Evolutionary conservation across 2,329 filamentous ascomycete genomes (phyloP).

Genomic region (Epichloe sylvatica): DNA sequence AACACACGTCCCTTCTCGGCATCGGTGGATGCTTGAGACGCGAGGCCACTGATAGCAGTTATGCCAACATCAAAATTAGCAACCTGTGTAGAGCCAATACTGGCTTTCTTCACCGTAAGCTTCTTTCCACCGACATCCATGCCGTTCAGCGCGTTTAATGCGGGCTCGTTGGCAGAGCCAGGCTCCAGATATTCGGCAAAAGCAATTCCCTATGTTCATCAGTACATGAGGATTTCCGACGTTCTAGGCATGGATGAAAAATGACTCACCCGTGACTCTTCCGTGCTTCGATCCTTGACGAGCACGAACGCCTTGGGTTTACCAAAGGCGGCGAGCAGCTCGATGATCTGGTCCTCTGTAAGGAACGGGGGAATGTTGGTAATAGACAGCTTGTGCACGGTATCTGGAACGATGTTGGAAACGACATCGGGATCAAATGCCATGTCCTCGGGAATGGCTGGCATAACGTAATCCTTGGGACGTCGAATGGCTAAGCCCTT

Average conservation of each 20-base stretch:
- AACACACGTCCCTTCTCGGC: conserved; percentile 72
- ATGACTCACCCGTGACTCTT: conserved; percentile 61
- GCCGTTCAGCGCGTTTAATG: conserved; percentile 78
- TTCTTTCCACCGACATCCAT: conserved; percentile 85
- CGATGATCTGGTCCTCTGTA: conserved; percentile 78
- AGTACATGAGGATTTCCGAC: conserved; percentile 15
- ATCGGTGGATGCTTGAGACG: conserved; percentile 69
- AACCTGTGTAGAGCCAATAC: conserved; percentile 87
- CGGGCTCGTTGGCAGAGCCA: conserved; percentile 56
- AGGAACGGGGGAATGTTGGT: conserved; percentile 80
- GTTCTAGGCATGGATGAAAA: neutral
- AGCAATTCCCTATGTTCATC: conserved; percentile 58
- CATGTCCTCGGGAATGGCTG: conserved; percentile 58
- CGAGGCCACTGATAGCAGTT: conserved; percentile 94
- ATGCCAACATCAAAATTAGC: conserved; percentile 88
- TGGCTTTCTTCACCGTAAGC: conserved; percentile 76
- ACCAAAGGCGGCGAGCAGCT: conserved; percentile 81
- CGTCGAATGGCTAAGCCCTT: conserved; percentile 62
- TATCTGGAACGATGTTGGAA: conserved; percentile 73
- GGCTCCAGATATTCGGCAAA: conserved; percentile 91
- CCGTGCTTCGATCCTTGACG: conserved; percentile 72
- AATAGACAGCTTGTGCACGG: conserved; percentile 88
- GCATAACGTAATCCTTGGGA: conserved; percentile 95
- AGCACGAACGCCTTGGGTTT: conserved; percentile 84
- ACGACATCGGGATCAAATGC: conserved; percentile 64